Base-by-base conservation (phyloP, 1,139 yeast species). In the Saccharomyces hybrid region DNA sequence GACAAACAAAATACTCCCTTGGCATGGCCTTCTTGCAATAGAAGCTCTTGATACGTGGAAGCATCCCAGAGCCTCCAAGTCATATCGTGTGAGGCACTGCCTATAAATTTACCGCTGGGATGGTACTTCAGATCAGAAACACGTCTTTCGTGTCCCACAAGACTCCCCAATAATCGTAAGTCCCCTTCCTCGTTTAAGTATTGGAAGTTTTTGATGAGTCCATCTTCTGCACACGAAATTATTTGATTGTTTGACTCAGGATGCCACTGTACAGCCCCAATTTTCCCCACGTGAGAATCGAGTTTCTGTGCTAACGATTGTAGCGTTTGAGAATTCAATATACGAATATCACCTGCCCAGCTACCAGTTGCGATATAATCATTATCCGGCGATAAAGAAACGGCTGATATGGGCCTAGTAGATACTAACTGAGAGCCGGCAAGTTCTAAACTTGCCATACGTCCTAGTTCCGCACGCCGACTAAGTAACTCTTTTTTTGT, bases 51-150 rank as follows among this genome's bases (percentile, higher is more conserved):
- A 49, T 74, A 75, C 1, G 74, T 79, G 9, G 73, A 72, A 0
- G 82, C 59, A 68, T 93, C 97, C 96, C 96, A 90, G 5, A 90
- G 68, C 57, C 89, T 79, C 97, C 98, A 93, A 0, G 96, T 89
- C 57, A 78, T 78, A 68, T 93, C 99, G 64, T 80, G 85, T 0
- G 97, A 89, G 0, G 96, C 87, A 26, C 90, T 77, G 0, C 84
- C 86, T 1, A 83, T 64, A 60, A 70, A 80, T 2, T 70, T 62
- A 0, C 82, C 82, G 2, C 73, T 64, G 0, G 96, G 96, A 66
- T 90, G 96, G 57, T 82, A 79, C 47, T 78, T 77, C 0, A 84
- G 71, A n/a, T 79, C 75, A 0, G 87, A 78, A 0, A 90, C 84
- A 53, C 97, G 76, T 8, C 73, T 72, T 16, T 57, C 68, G 60